These are phyloP conservation scores for Pleurotus sapidus DNA, from an alignment of 768 basidiomycete species.

Conservation along the genomic window DNA sequence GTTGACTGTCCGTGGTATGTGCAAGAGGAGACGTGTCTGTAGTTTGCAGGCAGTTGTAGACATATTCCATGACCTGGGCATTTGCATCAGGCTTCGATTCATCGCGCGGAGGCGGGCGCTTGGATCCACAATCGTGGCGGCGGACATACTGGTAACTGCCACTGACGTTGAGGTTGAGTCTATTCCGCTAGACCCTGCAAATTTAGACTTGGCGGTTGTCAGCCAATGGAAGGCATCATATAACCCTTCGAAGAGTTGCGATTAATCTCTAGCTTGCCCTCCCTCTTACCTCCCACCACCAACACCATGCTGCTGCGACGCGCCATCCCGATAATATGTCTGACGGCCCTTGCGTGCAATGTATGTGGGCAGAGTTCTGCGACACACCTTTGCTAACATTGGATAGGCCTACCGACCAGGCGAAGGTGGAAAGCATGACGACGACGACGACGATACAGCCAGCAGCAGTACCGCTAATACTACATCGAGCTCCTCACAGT, in stretches of 20 bases:
- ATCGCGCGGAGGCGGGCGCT: too few relatives aligned
- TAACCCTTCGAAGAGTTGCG: neutral
- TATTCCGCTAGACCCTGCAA: constrained; percentile 2
- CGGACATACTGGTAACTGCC: too few relatives aligned
- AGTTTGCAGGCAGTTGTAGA: too few relatives aligned
- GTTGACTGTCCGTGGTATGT: too few relatives aligned
- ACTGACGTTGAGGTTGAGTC: neutral
- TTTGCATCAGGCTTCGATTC: too few relatives aligned
- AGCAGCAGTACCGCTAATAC: too few relatives aligned
- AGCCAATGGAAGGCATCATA: neutral
- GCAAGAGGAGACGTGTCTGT: too few relatives aligned
- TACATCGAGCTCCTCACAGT: neutral
- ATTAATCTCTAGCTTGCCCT: neutral
- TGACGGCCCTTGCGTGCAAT: neutral
- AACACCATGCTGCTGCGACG: neutral
- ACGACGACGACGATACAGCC: neutral
- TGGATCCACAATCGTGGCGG: too few relatives aligned
- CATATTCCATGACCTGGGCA: too few relatives aligned
- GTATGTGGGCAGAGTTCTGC: neutral
- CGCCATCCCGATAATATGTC: constrained; percentile 5
- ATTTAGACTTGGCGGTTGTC: constrained; percentile 2
- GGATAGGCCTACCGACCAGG: neutral
- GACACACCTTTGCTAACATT: neutral
- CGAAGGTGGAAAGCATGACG: neutral
- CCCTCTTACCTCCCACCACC: neutral